Conservation (phyloP, 2,329 filamentous ascomycete genomes). For the Myriangium duriaei region DNA sequence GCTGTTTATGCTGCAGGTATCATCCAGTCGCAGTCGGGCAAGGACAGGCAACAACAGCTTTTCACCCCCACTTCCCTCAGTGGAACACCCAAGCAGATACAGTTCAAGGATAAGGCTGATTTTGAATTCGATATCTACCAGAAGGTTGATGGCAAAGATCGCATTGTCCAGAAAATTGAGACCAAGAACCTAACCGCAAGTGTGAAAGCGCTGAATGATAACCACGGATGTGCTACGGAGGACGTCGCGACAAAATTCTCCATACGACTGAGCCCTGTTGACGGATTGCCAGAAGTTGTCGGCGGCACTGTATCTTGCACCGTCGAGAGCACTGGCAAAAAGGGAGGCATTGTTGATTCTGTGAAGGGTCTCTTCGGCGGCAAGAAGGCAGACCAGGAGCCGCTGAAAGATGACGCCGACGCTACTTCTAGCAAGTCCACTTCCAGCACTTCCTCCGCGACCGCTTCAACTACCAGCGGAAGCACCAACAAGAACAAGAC, state of each 20-base stretch:
- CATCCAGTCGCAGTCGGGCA: slow-evolving; percentile 55
- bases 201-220: slow-evolving; percentile 64
- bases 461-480: slow-evolving; percentile 28
- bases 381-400: slow-evolving; percentile 71
- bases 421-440: slow-evolving; percentile 27
- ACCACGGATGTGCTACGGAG: slow-evolving; percentile 60
- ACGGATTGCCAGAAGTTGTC: slow-evolving; percentile 68
- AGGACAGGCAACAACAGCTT: slow-evolving; percentile 66
- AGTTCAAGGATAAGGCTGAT: slow-evolving; percentile 70
- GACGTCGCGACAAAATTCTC: slow-evolving; percentile 72
- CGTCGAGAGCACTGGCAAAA: slow-evolving; percentile 55
- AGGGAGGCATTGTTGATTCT: slow-evolving; percentile 76
- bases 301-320: slow-evolving; percentile 77
- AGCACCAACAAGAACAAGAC: slow-evolving; percentile 20
- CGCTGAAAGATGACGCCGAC: slow-evolving; percentile 46
- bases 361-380: slow-evolving; percentile 93
- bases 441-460: slow-evolving; percentile 33
- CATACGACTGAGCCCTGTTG: slow-evolving; percentile 56
- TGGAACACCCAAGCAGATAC: slow-evolving; percentile 70
- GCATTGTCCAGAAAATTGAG: slow-evolving; percentile 51
- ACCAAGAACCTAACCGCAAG: slow-evolving; percentile 80
- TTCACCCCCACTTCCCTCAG: slow-evolving; percentile 68
- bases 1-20: slow-evolving; percentile 62
- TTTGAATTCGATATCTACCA: slow-evolving; percentile 73
- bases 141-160: slow-evolving; percentile 46